Conservation (phyloP, 2,329 filamentous ascomycete genomes). For the Colletotrichum noveboracense region DNA sequence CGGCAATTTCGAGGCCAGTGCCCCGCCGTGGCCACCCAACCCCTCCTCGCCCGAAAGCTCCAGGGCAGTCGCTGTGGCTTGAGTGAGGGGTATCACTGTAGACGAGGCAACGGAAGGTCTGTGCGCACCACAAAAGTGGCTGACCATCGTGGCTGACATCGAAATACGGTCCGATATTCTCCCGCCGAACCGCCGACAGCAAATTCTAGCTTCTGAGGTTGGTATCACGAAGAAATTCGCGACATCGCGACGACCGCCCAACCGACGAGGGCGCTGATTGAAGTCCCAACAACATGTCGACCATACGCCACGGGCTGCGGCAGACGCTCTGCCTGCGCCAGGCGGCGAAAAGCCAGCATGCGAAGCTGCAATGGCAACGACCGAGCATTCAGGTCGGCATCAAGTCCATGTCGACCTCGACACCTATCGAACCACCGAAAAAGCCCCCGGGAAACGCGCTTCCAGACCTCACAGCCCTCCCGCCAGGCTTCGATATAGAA, state of each 20-base stretch:
- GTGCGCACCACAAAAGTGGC: neutral
- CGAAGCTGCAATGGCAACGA: conserved; percentile 27
- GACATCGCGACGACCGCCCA: conserved; percentile 9
- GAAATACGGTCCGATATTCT: neutral
- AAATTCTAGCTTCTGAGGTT: conserved; percentile 16
- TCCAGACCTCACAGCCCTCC: neutral
- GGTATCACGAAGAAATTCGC: neutral
- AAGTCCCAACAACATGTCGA: conserved; percentile 35
- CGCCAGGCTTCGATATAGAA: neutral
- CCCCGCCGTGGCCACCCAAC: conserved; percentile 1
- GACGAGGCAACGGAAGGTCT: neutral
- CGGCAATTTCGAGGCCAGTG: conserved; percentile 14
- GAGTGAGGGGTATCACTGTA: neutral
- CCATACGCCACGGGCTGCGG: conserved; percentile 37
- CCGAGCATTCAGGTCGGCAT: conserved; percentile 28
- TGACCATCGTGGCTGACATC: neutral
- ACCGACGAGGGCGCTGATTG: conserved; percentile 11
- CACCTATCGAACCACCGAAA: conserved; percentile 14
- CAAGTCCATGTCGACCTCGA: conserved; percentile 30
- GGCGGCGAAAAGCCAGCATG: conserved; percentile 33
- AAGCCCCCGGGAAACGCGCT: neutral
- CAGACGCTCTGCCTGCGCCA: conserved; percentile 39
- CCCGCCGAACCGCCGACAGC: neutral
- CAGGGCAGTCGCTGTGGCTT: conserved; percentile 1
- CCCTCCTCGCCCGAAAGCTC: neutral